Conservation (phyloP, 148 eudicot species). For the Polygonum aviculare region DNA sequence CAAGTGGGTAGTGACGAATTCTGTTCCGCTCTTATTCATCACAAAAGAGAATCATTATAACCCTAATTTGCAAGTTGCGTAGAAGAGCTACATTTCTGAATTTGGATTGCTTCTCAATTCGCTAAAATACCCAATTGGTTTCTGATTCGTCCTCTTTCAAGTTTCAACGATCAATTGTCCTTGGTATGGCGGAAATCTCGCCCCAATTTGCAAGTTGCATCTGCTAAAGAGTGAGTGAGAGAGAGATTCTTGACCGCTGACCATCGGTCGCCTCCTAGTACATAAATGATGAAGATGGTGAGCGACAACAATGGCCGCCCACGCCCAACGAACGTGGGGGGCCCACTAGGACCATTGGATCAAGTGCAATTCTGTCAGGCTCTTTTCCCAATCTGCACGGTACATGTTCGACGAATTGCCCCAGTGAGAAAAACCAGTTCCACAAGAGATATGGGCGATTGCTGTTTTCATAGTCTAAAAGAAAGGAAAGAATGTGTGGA, state of each 20-base stretch:
- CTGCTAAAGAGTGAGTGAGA: background rate
- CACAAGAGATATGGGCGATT: background rate
- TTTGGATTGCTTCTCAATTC: background rate
- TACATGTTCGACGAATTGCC: slow-evolving; percentile 24
- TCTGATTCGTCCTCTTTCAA: background rate
- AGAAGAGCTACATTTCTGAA: background rate
- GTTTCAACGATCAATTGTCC: background rate
- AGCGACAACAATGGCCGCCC: slow-evolving; percentile 6
- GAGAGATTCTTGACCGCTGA: slow-evolving; percentile 4
- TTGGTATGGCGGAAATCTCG: background rate
- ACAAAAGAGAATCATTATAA: background rate
- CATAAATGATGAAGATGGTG: background rate
- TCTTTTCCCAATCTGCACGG: slow-evolving; percentile 18
- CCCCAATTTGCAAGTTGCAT: background rate
- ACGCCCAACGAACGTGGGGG: slow-evolving; percentile 4
- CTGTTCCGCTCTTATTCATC: background rate
- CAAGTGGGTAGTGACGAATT: slow-evolving; percentile 2
- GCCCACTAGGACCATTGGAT: slow-evolving; percentile 1
- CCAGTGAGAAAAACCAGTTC: slow-evolving; percentile 11
- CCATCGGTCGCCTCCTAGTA: background rate
- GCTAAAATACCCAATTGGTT: background rate
- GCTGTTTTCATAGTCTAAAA: background rate
- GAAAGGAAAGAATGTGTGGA: background rate
- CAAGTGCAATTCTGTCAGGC: background rate
- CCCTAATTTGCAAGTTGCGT: background rate